Conservation (phyloP, 2,329 filamentous ascomycete genomes). For the Fusarium falciforme region DNA sequence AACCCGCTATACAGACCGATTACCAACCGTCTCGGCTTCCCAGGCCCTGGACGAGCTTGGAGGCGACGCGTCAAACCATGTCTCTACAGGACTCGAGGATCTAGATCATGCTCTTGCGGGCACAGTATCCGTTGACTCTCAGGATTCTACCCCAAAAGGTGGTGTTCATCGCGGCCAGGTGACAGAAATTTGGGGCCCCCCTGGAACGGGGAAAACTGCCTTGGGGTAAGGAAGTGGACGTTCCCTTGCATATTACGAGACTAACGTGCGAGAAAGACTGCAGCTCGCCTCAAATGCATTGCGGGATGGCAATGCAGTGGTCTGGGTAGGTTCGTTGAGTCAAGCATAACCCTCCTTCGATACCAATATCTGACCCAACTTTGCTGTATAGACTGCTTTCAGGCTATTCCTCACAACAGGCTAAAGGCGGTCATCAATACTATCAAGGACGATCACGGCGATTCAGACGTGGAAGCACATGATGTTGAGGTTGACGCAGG, state of each 20-base stretch:
- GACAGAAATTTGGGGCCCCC: slow-evolving; percentile 88
- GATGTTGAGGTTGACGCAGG: slow-evolving; percentile 36
- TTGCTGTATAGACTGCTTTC: slow-evolving; percentile 58
- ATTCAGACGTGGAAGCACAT: slow-evolving; percentile 9
- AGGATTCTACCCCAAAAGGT: slow-evolving; percentile 45
- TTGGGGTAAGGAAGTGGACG: slow-evolving; percentile 70
- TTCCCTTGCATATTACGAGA: slow-evolving; percentile 19
- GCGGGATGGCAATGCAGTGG: slow-evolving; percentile 68
- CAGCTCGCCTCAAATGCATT: slow-evolving; percentile 76
- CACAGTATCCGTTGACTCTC: slow-evolving; percentile 15
- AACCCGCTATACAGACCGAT: slow-evolving; percentile 66
- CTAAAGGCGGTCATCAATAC: slow-evolving; percentile 42
- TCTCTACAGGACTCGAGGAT: slow-evolving; percentile 66
- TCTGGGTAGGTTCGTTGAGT: slow-evolving; percentile 81
- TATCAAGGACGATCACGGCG: slow-evolving; percentile 13
- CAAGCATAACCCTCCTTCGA: neutral
- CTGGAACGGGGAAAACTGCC: slow-evolving; percentile 86
- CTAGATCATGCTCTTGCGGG: slow-evolving; percentile 62
- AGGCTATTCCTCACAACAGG: slow-evolving; percentile 49
- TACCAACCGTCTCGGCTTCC: slow-evolving; percentile 81
- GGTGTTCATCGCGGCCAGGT: slow-evolving; percentile 82
- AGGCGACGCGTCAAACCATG: slow-evolving; percentile 59
- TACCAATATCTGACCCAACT: slow-evolving; percentile 11
- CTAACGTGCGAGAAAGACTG: slow-evolving; percentile 64
- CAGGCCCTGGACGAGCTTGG: slow-evolving; percentile 74